A percentile compares a stretch with the other conserved stretches of the same genome.
Conservation (phyloP, 176 grass and related monocot genomes). For the Hordeum vulgare region MorexV3_pseudomolecules_assembly NC_058523.1:45759883-45760382, state of each 20-base stretch:
- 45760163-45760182: slow-evolving; percentile 28
- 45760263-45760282: slow-evolving; percentile 79
- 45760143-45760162: neutral
- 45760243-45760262: slow-evolving; percentile 91
- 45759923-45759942: too few relatives aligned
- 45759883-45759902: too few relatives aligned
- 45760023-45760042: too few relatives aligned
- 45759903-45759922: too few relatives aligned
- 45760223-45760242: slow-evolving; percentile 74
- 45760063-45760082: slow-evolving; percentile 33
- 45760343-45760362: slow-evolving; percentile 75
- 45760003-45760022: too few relatives aligned
- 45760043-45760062: neutral
- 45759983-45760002: too few relatives aligned
- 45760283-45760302: slow-evolving; percentile 78
- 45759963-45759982: too few relatives aligned
- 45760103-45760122: slow-evolving; percentile 43
- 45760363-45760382: slow-evolving; percentile 46
- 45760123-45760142: neutral
- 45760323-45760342: slow-evolving; percentile 86
- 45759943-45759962: too few relatives aligned
- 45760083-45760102: slow-evolving; percentile 84
- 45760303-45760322: slow-evolving; percentile 67
- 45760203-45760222: slow-evolving; percentile 68
- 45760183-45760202: slow-evolving; percentile 41